Evolutionary conservation across 495 filamentous ascomycete genomes (phyloP).

Genomic region (Penicillium nucicola): DNA sequence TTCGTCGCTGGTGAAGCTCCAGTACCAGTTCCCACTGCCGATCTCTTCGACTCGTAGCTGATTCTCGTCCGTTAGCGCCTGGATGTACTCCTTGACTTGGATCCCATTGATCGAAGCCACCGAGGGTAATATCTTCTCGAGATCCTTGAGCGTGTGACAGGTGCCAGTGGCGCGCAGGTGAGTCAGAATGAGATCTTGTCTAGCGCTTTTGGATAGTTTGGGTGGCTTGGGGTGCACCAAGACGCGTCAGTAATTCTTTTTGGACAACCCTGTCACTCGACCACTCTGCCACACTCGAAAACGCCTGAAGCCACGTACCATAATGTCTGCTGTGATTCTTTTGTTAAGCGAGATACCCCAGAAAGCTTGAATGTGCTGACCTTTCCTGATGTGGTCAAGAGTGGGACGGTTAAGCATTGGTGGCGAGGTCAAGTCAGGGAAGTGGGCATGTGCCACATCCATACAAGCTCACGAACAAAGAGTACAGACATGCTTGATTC

Average conservation of each 20-base stretch:
- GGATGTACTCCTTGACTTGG: slow-evolving; percentile 69
- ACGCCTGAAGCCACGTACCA: slow-evolving; percentile 18
- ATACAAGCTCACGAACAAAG: not conserved
- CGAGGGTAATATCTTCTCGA: slow-evolving; percentile 65
- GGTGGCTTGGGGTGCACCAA: slow-evolving; percentile 46
- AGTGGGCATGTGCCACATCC: not conserved
- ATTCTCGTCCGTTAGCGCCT: slow-evolving; percentile 60
- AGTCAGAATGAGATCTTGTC: slow-evolving; percentile 58
- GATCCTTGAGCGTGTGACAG: slow-evolving; percentile 70
- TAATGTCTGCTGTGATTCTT: not conserved
- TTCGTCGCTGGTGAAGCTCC: slow-evolving; percentile 66
- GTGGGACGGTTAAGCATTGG: slow-evolving; percentile 10
- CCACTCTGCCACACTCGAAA: not conserved
- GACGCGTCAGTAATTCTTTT: slow-evolving; percentile 16
- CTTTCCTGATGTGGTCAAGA: not conserved
- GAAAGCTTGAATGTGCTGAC: not conserved
- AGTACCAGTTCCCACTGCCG: slow-evolving; percentile 80
- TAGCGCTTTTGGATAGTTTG: slow-evolving; percentile 58
- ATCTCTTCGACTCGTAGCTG: slow-evolving; percentile 75
- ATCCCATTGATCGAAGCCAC: slow-evolving; percentile 67
- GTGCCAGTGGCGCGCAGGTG: slow-evolving; percentile 62
- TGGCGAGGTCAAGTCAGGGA: slow-evolving; percentile 1
- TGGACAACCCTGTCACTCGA: not conserved
- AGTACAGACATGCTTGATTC: not conserved
- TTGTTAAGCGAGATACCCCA: not conserved